Evolutionary conservation across 2,329 filamentous ascomycete species (phyloP), one percentile per base, ranked within the genome.

Genomic region (Colletotrichum viniferum): DNA sequence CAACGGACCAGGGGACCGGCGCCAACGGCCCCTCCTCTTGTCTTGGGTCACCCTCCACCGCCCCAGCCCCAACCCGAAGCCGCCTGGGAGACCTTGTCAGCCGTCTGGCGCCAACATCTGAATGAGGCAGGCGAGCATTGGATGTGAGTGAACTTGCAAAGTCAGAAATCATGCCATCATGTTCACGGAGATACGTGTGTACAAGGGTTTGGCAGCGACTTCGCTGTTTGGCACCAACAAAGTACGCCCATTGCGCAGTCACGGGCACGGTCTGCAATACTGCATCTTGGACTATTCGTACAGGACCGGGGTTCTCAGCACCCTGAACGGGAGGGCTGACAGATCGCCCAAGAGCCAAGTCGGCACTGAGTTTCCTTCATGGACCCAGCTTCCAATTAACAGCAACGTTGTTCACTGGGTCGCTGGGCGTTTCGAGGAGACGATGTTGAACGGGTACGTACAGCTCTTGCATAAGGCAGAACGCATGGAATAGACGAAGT

Each of bases 271-370:
- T 14, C 36, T 21, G 43, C 43, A 48, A 48, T 21, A 43, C 8
- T 28, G 21, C 24, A 16, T 24, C 32, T 38, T 10, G 16, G 24
- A 28, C 36, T 43, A 24, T 16, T 18, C 38, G 60, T 55, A 14
- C 43, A 65, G 24, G 62, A n/a, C 58, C 24, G 32, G 66, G 66
- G 21, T 48, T 48, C 16, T 52, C 56, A 12, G 24, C 16, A 12
- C 18, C 24, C 21, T 55, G 21, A 12, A 36, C 58, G 66, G 43
- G 16, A 73, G 58, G 21, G 32, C 36, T 70, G 58, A 38, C 58
- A 26, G 24, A 52, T n/a, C 52, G 72, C 55, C 69, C 62, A 66
- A 69, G 28, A 67, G 72, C 62, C 69, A 74, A 74, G 69, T 72
- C 69, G 69, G 69, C 69, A 67, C 14, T 62, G 55, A 26, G 34